These are phyloP conservation scores for Gonium pectorale DNA, from an alignment of 139 green algal genomes.

Conservation along the genomic window DNA sequence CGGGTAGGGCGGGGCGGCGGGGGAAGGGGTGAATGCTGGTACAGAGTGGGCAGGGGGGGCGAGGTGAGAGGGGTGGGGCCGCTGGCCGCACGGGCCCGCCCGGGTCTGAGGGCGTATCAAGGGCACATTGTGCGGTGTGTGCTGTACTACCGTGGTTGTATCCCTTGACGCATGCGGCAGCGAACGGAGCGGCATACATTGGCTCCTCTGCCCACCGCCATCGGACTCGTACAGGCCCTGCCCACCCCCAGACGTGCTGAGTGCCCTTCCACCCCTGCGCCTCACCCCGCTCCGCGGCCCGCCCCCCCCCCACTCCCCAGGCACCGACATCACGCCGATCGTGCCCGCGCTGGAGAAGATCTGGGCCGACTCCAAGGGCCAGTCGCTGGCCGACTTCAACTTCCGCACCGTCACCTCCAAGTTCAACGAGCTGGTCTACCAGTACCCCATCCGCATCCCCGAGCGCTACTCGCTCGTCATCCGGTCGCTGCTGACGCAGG, in stretches of 20 bases:
- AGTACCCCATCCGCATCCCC: constrained; percentile 99
- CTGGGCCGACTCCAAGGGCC: constrained; percentile 90
- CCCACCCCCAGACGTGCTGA: no score
- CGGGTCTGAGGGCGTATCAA: no score
- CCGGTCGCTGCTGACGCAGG: constrained; percentile 86
- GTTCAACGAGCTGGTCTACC: constrained; percentile 99
- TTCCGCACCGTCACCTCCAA: constrained; percentile 96
- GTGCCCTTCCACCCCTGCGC: background rate
- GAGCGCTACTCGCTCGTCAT: constrained; percentile 98
- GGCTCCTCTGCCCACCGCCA: no score
- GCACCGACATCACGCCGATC: constrained; percentile 94
- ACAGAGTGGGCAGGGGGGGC: background rate
- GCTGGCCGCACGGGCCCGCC: no score
- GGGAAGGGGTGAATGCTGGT: no score
- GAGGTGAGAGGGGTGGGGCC: background rate
- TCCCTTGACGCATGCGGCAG: no score
- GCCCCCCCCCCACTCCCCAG: constrained; percentile 40
- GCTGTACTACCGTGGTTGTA: no score
- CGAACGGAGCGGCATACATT: no score
- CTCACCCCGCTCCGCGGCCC: background rate
- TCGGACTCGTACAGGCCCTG: no score
- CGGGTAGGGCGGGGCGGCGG: constrained; percentile 26
- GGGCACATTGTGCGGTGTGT: no score
- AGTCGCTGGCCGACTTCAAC: constrained; percentile 95
- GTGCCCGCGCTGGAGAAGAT: constrained; percentile 97